Conservation (phyloP, 2,329 filamentous ascomycete genomes). For the Ophiostoma montium region DNA sequence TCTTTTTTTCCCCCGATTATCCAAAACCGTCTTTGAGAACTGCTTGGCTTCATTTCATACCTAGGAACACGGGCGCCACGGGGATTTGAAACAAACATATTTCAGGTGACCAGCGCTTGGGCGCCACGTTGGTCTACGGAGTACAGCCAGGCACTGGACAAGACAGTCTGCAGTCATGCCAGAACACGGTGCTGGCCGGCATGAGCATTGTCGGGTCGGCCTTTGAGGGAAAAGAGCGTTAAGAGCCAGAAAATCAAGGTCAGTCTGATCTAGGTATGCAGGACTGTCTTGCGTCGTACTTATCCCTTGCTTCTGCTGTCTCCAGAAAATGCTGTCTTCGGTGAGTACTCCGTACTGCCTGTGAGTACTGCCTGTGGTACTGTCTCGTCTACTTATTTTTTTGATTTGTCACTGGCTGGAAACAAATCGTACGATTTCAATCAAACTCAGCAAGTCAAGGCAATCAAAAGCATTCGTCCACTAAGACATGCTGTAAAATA, state of each 20-base stretch:
- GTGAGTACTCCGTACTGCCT: no score
- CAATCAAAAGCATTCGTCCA: no score
- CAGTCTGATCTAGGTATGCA: neutral
- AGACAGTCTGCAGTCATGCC: no score
- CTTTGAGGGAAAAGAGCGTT: slow-evolving; percentile 31
- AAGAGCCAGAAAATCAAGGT: slow-evolving; percentile 19
- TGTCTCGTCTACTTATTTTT: no score
- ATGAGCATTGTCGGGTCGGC: slow-evolving; percentile 20
- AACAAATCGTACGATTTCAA: no score
- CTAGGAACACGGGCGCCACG: slow-evolving; percentile 17
- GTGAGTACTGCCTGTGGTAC: no score
- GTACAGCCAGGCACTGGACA: slow-evolving; percentile 19
- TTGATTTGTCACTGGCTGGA: no score
- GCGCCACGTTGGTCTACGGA: slow-evolving; percentile 18
- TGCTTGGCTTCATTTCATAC: slow-evolving; percentile 21
- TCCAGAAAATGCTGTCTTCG: no score
- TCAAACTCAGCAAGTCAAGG: no score
- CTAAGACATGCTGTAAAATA: no score
- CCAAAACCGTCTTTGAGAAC: slow-evolving; percentile 29
- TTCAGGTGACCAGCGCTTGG: slow-evolving; percentile 9
- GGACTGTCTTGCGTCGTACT: neutral
- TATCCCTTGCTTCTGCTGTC: neutral
- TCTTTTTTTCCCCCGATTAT: slow-evolving; percentile 29
- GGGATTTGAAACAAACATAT: slow-evolving; percentile 10
- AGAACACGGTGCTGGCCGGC: slow-evolving; percentile 21